phyloP scores from a whole-genome alignment of 75 land plant genomes.

The Ceratopteris richardii region DNA sequence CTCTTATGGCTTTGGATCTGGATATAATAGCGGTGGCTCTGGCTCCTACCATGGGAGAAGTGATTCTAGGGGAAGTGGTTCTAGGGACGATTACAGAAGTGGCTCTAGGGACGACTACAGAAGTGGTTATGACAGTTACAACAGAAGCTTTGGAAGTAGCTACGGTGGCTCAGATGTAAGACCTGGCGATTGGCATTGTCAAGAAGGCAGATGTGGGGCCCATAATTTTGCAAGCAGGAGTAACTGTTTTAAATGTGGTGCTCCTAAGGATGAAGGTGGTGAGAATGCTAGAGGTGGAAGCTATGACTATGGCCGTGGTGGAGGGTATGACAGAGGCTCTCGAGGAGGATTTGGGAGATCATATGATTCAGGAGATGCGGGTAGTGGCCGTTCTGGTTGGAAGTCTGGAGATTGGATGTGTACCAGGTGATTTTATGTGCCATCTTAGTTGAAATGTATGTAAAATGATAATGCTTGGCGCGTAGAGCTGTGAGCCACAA shows the following conservation, averaged over 20 bases:
- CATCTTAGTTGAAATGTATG: no score
- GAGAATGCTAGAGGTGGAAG: constrained; percentile 12
- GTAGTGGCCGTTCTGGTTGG: constrained; percentile 58
- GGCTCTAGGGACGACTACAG: constrained; percentile 20
- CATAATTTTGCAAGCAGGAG: constrained; percentile 94
- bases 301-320: constrained; percentile 12
- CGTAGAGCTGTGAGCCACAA: no score
- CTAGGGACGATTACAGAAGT: no score
- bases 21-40: no score
- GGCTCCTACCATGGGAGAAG: no score
- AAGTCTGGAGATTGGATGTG: constrained; percentile 97
- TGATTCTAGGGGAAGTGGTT: no score
- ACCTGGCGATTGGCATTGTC: constrained; percentile 93
- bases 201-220: constrained; percentile 49
- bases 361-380: constrained; percentile 26
- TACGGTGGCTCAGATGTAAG: constrained; percentile 67
- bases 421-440: no score
- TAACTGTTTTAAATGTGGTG: constrained; percentile 81
- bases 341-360: no score
- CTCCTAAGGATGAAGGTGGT: no score
- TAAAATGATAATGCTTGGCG: no score
- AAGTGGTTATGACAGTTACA: constrained; percentile 6
- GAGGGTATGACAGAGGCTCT: constrained; percentile 21
- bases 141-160: no score
- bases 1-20: no score